Percentiles rank a stretch among this genome's conserved stretches.
phyloP scores from a whole-genome alignment of 208 protist species.

The Wallacemonas sp. region DNA sequence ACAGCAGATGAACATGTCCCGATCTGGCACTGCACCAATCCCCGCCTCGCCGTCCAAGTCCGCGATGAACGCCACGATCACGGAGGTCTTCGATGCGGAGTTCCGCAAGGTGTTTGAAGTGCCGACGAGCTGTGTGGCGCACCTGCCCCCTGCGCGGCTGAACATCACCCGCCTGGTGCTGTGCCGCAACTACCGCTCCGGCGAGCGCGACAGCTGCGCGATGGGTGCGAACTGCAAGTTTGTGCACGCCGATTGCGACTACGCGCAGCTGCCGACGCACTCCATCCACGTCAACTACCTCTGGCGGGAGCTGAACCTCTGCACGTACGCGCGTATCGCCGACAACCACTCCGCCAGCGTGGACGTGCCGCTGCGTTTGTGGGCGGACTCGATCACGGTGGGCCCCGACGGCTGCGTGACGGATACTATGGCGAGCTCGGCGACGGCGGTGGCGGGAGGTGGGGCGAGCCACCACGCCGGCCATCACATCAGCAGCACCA shows the following conservation, averaged over 20 bases:
- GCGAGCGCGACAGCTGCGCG: slow-evolving; percentile 32
- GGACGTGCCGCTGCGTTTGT: slow-evolving; percentile 2
- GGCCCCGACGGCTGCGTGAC: slow-evolving; percentile 16
- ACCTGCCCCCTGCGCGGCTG: slow-evolving; percentile 37
- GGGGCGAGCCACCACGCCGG: background rate
- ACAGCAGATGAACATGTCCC: slow-evolving; percentile 10
- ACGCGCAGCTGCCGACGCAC: slow-evolving; percentile 23
- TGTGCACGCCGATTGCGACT: slow-evolving; percentile 47
- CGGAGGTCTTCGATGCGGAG: slow-evolving; percentile 41
- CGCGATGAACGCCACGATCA: slow-evolving; percentile 17
- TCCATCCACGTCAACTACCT: slow-evolving; percentile 58
- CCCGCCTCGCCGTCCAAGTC: slow-evolving; percentile 17
- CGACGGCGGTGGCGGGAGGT: background rate
- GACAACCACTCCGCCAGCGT: background rate
- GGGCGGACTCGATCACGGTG: slow-evolving; percentile 12
- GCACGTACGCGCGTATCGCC: slow-evolving; percentile 39
- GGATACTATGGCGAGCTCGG: background rate
- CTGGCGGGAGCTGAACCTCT: slow-evolving; percentile 30
- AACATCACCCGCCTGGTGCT: slow-evolving; percentile 54
- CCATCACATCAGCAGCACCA: background rate
- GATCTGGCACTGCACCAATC: background rate
- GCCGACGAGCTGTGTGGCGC: slow-evolving; percentile 27
- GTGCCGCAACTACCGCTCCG: slow-evolving; percentile 45
- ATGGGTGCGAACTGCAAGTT: slow-evolving; percentile 52
- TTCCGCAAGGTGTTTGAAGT: slow-evolving; percentile 41